These are phyloP conservation scores for Cryomyces antarcticus DNA, from an alignment of 495 filamentous ascomycete species.

Conservation along the genomic window DNA sequence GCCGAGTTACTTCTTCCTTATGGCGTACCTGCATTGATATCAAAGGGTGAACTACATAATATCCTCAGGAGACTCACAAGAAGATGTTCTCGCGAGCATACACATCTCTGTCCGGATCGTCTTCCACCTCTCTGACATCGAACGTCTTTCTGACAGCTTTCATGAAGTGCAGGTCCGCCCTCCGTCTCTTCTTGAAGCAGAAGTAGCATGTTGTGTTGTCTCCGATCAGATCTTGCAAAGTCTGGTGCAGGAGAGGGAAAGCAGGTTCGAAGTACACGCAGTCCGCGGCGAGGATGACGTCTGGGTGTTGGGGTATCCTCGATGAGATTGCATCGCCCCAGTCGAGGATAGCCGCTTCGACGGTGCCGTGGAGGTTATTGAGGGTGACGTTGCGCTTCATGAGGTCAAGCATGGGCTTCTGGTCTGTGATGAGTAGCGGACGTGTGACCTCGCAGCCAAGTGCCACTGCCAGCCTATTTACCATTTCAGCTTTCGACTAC, in stretches of 20 bases:
- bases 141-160: slow-evolving; percentile 24
- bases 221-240: slow-evolving; percentile 33
- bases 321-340: slow-evolving; percentile 41
- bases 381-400: slow-evolving; percentile 68
- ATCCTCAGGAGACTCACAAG: slow-evolving; percentile 13
- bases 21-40: no score
- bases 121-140: slow-evolving; percentile 20
- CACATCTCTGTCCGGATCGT: slow-evolving; percentile 21
- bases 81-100: slow-evolving; percentile 26
- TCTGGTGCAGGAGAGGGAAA: slow-evolving; percentile 67
- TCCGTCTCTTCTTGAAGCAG: slow-evolving; percentile 77
- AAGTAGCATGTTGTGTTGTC: slow-evolving; percentile 56
- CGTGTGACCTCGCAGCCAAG: slow-evolving; percentile 28
- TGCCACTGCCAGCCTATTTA: slow-evolving; percentile 38
- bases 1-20: no score
- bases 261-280: slow-evolving; percentile 95
- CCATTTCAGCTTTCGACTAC: not conserved
- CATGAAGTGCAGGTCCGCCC: slow-evolving; percentile 29
- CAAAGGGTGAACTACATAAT: no score
- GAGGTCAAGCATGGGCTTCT: slow-evolving; percentile 57
- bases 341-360: slow-evolving; percentile 44
- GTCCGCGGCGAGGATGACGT: slow-evolving; percentile 78
- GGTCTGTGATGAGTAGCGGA: slow-evolving; percentile 64
- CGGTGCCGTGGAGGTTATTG: slow-evolving; percentile 44
- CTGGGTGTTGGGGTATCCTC: slow-evolving; percentile 33